Percentiles rank a stretch among this genome's conserved stretches.
Evolutionary conservation across 2,329 filamentous ascomycete species (phyloP).

Genomic region (Tolypocladium sp.): DNA sequence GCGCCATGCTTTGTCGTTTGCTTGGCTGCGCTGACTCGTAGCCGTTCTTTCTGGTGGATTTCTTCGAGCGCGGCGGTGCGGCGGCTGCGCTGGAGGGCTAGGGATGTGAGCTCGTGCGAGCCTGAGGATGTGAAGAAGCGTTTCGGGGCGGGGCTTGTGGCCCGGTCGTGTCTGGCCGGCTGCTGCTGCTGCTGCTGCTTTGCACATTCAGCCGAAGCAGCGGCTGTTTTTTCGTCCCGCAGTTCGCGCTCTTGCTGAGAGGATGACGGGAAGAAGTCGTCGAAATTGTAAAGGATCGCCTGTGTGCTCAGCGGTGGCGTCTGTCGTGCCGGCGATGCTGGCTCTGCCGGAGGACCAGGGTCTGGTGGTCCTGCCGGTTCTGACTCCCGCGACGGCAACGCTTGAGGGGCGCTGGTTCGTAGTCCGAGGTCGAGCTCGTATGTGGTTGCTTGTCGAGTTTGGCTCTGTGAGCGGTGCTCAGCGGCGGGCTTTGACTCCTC

Average conservation of each 20-base stretch:
- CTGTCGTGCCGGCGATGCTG: slow-evolving; percentile 9
- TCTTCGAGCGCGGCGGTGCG: slow-evolving; percentile 22
- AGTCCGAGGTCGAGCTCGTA: not conserved
- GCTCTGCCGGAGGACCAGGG: not conserved
- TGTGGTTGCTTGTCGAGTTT: slow-evolving; percentile 1
- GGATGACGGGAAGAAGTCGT: slow-evolving; percentile 46
- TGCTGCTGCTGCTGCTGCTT: not conserved
- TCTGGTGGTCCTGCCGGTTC: not conserved
- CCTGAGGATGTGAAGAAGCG: slow-evolving; percentile 30
- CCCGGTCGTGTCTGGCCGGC: slow-evolving; percentile 7
- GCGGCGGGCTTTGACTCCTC: slow-evolving; percentile 6
- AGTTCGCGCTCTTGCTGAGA: slow-evolving; percentile 48
- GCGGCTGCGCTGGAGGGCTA: slow-evolving; percentile 24
- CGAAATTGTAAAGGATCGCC: slow-evolving; percentile 40
- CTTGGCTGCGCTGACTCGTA: slow-evolving; percentile 1
- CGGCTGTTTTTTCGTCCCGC: slow-evolving; percentile 22
- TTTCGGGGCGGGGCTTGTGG: slow-evolving; percentile 8
- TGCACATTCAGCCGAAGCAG: not conserved
- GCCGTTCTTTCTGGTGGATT: slow-evolving; percentile 15
- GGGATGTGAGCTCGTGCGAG: slow-evolving; percentile 21
- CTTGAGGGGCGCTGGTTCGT: not conserved
- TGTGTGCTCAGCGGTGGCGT: slow-evolving; percentile 36
- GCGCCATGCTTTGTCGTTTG: too few relatives aligned
- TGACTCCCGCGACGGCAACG: not conserved
- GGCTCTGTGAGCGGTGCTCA: not conserved